A percentile compares a stretch with the other conserved stretches of the same genome.
Evolutionary conservation across 1,284 basidiomycete species (phyloP).

Genomic region (Trichosporon sp.): DNA sequence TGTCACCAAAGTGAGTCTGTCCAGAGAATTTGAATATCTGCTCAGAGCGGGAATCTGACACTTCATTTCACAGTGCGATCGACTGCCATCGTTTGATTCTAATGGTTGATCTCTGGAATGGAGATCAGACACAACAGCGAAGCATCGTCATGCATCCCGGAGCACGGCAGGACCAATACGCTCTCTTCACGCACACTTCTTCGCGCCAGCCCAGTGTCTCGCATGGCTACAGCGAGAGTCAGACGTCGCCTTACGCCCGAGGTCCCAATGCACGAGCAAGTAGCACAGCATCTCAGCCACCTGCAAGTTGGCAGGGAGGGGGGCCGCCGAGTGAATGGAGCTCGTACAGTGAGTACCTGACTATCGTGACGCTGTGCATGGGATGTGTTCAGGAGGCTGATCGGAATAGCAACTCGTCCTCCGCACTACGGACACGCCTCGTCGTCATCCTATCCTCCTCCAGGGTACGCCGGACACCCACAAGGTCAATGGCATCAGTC

Average conservation of each 20-base stretch:
- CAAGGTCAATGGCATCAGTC: neutral
- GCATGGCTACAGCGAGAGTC: neutral
- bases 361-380: neutral
- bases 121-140: slow-evolving; percentile 69
- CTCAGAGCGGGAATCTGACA: neutral
- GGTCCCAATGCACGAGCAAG: neutral
- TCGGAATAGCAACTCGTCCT: neutral
- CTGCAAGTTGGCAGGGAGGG: neutral
- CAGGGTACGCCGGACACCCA: neutral
- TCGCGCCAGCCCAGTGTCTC: slow-evolving; percentile 1
- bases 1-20: slow-evolving; percentile 66
- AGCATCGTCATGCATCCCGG: slow-evolving; percentile 78
- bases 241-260: slow-evolving; percentile 1
- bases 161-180: slow-evolving; percentile 20
- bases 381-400: neutral
- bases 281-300: neutral
- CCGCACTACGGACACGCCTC: neutral
- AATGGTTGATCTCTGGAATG: slow-evolving; percentile 81
- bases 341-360: neutral
- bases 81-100: slow-evolving; percentile 80
- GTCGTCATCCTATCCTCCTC: neutral
- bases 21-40: neutral
- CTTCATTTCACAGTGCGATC: slow-evolving; percentile 39
- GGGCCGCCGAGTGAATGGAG: neutral
- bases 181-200: slow-evolving; percentile 15